phyloP scores from a whole-genome alignment of 2,329 filamentous ascomycete genomes.

The Colletotrichum horii region DNA sequence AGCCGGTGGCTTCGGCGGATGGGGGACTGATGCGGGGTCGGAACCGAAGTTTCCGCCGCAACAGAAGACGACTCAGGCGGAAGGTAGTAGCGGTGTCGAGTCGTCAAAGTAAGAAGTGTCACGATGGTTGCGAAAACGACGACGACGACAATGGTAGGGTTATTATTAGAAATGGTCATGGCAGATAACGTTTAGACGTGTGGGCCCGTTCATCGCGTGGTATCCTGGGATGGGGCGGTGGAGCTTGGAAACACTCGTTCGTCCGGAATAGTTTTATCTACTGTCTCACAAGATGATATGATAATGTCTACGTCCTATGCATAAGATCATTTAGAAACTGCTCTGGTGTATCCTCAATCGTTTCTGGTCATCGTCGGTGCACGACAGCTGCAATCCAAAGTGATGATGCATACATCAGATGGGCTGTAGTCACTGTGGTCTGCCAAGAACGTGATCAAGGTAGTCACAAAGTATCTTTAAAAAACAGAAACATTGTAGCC shows the following conservation, averaged over 20 bases:
- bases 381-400: neutral
- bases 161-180: neutral
- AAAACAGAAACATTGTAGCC: neutral
- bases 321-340: neutral
- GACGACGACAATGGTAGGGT: neutral
- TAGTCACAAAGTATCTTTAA: neutral
- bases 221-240: neutral
- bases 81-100: neutral
- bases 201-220: neutral
- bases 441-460: neutral
- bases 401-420: neutral
- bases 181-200: neutral
- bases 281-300: neutral
- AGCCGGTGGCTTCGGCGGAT: constrained; percentile 37
- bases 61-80: neutral
- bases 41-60: constrained; percentile 41
- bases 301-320: neutral
- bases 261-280: neutral
- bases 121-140: neutral
- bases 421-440: neutral
- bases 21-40: constrained; percentile 34
- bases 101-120: neutral
- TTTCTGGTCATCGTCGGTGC: neutral
- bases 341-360: neutral
- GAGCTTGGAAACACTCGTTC: neutral